Evolutionary conservation across 1,284 basidiomycete genomes (phyloP), one percentile per base, ranked within the genome.

Genomic region (Baeospora myosura): DNA sequence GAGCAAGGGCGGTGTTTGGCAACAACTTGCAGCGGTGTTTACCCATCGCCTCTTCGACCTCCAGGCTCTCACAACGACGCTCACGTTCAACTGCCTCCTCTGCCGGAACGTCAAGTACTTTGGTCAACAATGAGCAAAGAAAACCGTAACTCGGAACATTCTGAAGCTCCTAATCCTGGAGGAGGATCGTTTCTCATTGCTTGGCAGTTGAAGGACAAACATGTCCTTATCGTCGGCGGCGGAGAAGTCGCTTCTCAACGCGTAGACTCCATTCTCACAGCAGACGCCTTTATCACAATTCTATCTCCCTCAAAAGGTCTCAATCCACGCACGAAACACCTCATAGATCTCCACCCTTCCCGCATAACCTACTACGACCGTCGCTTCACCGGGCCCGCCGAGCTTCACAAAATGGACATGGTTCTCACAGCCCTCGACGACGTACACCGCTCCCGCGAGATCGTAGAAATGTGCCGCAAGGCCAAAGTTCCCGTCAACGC

Each of bases 401-500:
- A 88, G 46, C 67, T 86, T 34, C 62, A 68, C 14, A 74, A 71
- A 41, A 79, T 78, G 51, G 88, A 93, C 62, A 88, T 98, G 84
- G 90, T 96, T 36, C 78, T 98, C 41, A 95, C 92, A 2, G 95
- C 95, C 10, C 83, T 98, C 38, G 93, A 98, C 66, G 85, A 96
- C 60, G 77, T 82, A 43, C 67, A 72, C 0, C 69, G 81, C 41
- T 89, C 82, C 30, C 77, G 72, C 49, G 65, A 65, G 38, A 92
- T 98, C 41, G 89, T 81, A 56, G 60, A 72, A 10, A 69, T 86
- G 50, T 87, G 87, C 55, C 70, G 91, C 39, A 66, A 71, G 22
- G 71, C 65, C 33, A 75, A 71, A 40, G 86, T 97, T 40, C 90
- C 92, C 3, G 85, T 96, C 48, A 98, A 98, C 63, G 92, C 94